Conservation (phyloP, 768 basidiomycete species). For the Filobasidium floriforme region DNA sequence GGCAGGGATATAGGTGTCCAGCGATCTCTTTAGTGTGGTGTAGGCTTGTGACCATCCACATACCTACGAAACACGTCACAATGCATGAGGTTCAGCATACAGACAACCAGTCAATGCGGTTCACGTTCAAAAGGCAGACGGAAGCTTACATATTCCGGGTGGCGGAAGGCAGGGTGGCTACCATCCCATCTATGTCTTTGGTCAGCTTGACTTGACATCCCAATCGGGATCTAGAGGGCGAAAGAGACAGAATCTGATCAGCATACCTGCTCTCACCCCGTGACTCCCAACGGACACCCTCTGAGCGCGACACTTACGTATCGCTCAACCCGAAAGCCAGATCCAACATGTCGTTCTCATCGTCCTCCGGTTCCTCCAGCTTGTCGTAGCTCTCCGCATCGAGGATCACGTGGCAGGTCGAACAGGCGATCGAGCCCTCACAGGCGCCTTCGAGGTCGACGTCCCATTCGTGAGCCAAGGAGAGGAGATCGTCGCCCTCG, state of each 20-base stretch:
- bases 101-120: too few relatives aligned
- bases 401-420: constrained; percentile 92
- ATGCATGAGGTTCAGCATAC: too few relatives aligned
- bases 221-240: constrained; percentile 48
- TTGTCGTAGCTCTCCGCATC: constrained; percentile 71
- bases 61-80: constrained; percentile 13
- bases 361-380: constrained; percentile 87
- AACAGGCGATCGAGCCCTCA: constrained; percentile 92
- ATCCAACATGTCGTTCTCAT: constrained; percentile 85
- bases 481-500: constrained; percentile 86
- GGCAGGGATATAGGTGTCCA: too few relatives aligned
- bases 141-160: constrained; percentile 86
- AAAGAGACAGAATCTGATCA: too few relatives aligned
- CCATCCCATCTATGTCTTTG: constrained; percentile 73
- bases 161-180: constrained; percentile 75
- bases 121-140: too few relatives aligned
- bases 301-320: constrained; percentile 55
- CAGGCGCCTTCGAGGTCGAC: constrained; percentile 96
- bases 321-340: constrained; percentile 96
- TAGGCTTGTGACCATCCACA: constrained; percentile 24
- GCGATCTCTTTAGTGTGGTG: constrained; percentile 12
- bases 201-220: constrained; percentile 60
- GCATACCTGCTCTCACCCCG: too few relatives aligned
- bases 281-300: too few relatives aligned
- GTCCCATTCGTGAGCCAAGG: constrained; percentile 88